Base-by-base conservation (phyloP, 176 grass and related monocot species). In the Zoysia japonica region DNA sequence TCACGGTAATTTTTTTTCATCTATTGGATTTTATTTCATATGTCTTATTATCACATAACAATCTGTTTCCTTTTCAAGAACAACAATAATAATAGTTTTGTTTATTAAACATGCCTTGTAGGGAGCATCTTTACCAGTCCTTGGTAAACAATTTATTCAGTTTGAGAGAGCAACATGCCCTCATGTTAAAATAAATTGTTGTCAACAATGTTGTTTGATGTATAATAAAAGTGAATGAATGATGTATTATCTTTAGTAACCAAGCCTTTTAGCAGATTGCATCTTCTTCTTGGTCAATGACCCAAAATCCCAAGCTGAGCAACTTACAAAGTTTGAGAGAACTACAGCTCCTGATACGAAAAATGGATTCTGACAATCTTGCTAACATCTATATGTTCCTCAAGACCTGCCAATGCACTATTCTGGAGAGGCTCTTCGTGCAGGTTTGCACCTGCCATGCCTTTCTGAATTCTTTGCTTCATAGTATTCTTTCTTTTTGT, bases 241-340 rank as follows among this genome's bases (percentile, higher is more conserved):
- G 8, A 47, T 4, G 8, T 47, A 28, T 28, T 47, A 7, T 47
- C 45, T 47, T 45, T 47, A 47, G 6, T 47, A 47, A 47, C 45
- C 28, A 6, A 47, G 5, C 6, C 45, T 7, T 47, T 47, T 47
- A 47, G 45, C 45, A 47, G 52, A 15, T 54, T 54, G 52, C 13
- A 11, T 50, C 48, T 50, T 50, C 9, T 8, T 50, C 12, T 28
- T 28, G 9, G 28, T 28, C 8, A 7, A 47, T 47, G 5, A 1
- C 3, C 45, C 13, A 15, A 16, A 5, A 5, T 38, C 54, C 75
- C 59, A 77, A 79, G 13, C 68, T 85, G 65, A 79, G 82, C 13
- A 88, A 80, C 62, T 77, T 96, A 47, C 69, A 49, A n/a, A 83
- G 48, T 71, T 72, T 92, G 76, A 80, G 77, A 85, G 93, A 92